A percentile compares a stretch with the other conserved stretches of the same genome.
Evolutionary conservation across 805 yeast genomes (phyloP).

Genomic region (Deakozyma indianensis): DNA sequence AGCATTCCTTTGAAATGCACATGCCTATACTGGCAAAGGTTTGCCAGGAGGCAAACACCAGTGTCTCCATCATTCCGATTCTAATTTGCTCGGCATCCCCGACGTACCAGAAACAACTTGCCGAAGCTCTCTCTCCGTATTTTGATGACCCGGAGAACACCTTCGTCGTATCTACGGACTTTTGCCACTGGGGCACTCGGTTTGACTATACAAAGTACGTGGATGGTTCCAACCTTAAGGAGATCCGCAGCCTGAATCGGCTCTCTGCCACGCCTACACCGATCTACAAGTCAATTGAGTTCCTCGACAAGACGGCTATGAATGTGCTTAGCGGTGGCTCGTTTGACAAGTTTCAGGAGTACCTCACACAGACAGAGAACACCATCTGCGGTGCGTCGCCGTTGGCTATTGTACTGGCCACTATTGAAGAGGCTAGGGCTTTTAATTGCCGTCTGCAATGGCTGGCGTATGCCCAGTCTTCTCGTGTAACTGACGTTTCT

Average conservation of each 20-base stretch:
- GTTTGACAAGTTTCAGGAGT: slow-evolving; percentile 46
- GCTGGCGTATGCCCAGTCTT: slow-evolving; percentile 74
- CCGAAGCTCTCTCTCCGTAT: slow-evolving; percentile 36
- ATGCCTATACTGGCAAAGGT: slow-evolving; percentile 53
- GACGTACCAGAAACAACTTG: slow-evolving; percentile 30
- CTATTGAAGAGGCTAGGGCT: slow-evolving; percentile 20
- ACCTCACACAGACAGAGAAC: slow-evolving; percentile 59
- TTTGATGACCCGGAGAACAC: slow-evolving; percentile 41
- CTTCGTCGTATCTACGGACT: slow-evolving; percentile 77
- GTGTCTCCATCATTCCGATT: slow-evolving; percentile 49
- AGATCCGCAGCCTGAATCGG: slow-evolving; percentile 13
- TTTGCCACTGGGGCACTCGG: slow-evolving; percentile 84
- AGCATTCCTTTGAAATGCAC: slow-evolving; percentile 94
- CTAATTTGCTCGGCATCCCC: slow-evolving; percentile 54
- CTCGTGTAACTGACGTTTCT: slow-evolving; percentile 26
- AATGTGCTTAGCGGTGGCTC: slow-evolving; percentile 39
- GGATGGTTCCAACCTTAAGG: slow-evolving; percentile 6
- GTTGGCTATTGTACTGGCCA: slow-evolving; percentile 43
- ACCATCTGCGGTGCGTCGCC: slow-evolving; percentile 93
- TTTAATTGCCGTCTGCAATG: slow-evolving; percentile 36
- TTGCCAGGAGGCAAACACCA: slow-evolving; percentile 7
- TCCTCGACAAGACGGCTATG: slow-evolving; percentile 62
- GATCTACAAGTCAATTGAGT: slow-evolving; percentile 60
- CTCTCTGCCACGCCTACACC: slow-evolving; percentile 20
- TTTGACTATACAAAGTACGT: slow-evolving; percentile 47